Base-by-base conservation (phyloP, 306 rosid genomes). In the Vigna angularis region DNA sequence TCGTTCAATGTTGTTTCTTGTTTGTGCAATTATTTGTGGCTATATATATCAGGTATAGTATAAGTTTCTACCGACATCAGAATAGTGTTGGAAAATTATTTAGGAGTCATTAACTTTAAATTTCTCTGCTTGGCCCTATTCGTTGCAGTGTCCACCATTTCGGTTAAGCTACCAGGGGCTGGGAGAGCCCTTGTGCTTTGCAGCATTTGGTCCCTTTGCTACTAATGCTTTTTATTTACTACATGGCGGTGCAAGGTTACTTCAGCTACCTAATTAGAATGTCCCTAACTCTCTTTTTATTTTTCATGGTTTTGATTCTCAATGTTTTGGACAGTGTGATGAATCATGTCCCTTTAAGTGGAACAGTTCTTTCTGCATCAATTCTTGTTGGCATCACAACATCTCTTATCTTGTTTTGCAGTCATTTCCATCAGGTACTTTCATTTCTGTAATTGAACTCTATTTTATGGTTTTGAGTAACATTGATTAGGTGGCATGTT, bases 181-280 rank as follows among this genome's bases (percentile, higher is more conserved):
- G 5, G 97, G 98, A 78, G 98, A 93, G 83, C 98, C 97, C 13
- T 86, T 93, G 88, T 93, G 98, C 86, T 91, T 91, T 73, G 92
- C 96, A 55, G 98, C 96, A 72, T 91, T 91, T 81, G 98, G 97
- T 56, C 98, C 97, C 79, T 94, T 90, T 75, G 93, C 97, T 57
- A 90, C 91, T 47, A 78, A 85, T 20, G 98, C 91, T 30, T 94
- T 94, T 85, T 94, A 94, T 89, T 89, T 94, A 75, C 78, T 91
- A 68, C 98, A 89, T 64, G 86, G 93, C 40, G 84, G 86, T 79
- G 44, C 89, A 84, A 93, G 98, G 96, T 93, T 75, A 74, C 58
- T 34, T 76, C 71, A 52, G 11, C 72, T 70, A 56, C 79, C 67
- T 70, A 11, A 52, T 72, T 32, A 36, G 28, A 77, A 0, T 48